Evolutionary conservation across 1,139 yeast species (phyloP).

Genomic region (Yamadazyma sp.): DNA sequence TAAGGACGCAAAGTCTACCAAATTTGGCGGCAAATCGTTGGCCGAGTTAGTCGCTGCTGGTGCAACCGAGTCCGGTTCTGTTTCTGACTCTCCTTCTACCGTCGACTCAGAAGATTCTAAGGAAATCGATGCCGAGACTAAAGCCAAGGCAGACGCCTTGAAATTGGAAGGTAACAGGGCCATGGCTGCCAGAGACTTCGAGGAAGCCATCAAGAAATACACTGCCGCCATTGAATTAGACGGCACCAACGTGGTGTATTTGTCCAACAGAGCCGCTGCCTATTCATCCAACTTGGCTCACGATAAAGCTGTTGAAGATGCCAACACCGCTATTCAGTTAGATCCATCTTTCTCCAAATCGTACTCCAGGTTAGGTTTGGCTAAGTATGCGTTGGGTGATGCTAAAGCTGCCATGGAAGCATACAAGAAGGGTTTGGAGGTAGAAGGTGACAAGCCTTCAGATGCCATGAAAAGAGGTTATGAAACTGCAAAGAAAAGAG

Average conservation of each 20-base stretch:
- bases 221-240: constrained; percentile 76
- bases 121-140: constrained; percentile 52
- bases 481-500: constrained; percentile 88
- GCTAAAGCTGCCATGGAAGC: constrained; percentile 89
- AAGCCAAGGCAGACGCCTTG: constrained; percentile 75
- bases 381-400: constrained; percentile 86
- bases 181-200: constrained; percentile 77
- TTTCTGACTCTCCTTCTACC: constrained; percentile 16
- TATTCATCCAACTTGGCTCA: constrained; percentile 77
- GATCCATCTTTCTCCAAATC: constrained; percentile 88
- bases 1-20: constrained; percentile 40
- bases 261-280: constrained; percentile 97
- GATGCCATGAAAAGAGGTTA: constrained; percentile 93
- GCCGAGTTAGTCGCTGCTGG: constrained; percentile 37
- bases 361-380: constrained; percentile 92
- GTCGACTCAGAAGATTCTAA: constrained; percentile 21
- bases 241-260: constrained; percentile 76
- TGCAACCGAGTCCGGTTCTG: constrained; percentile 16
- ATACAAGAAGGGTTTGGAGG: constrained; percentile 79
- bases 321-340: constrained; percentile 72
- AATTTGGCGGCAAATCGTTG: constrained; percentile 52
- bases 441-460: constrained; percentile 81
- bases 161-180: constrained; percentile 89
- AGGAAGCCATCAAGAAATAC: constrained; percentile 71
- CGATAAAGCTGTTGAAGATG: constrained; percentile 79